Evolutionary conservation across 768 basidiomycete genomes (phyloP), one percentile per base, ranked within the genome.

Genomic region (Lactarius tabidus): DNA sequence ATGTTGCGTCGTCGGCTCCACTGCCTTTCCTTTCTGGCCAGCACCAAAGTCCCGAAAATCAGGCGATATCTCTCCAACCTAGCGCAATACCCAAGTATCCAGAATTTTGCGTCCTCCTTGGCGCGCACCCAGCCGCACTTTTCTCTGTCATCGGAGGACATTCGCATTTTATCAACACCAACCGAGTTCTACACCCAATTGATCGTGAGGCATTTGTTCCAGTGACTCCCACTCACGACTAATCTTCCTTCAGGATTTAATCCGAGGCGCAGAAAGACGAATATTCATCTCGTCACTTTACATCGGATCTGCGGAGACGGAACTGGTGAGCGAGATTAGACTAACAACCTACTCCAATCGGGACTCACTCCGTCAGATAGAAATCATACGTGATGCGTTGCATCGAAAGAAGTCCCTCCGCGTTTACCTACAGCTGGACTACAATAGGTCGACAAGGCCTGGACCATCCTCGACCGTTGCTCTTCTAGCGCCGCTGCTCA

Each of bases 271-370:
- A 0, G 84, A 85, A 63, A 76, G 79, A 57, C 84, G 95, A 62
- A 85, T 99, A 70, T 91, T 95, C 72, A 81, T 99, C 33, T 97
- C 96, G 0, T 92, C 92, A 1, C 78, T 97, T 14, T 97, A 97
- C 74, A 86, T 97, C 60, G 93, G 93, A 15, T 82, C 86, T 14
- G 82, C 86, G 58, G 93, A 97, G 74, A 77, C 78, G 10, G 84
- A 91, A 66, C 81, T 99, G 69, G 96, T 95, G 63, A 70, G 89
- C 80, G 57, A 39, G 20, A 8, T 56, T 56, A 60, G 51, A 43
- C 3, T 41, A 17, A 12, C 35, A 53, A 15, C 39, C 20, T n/a
- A 57, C 36, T 18, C 29, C 15, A 38, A 9, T 31, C 56, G 43
- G 54, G 39, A 64, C 55, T 10, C 58, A 38, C 53, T 15, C 62